phyloP scores from a whole-genome alignment of 2,329 filamentous ascomycete genomes.

The Cytospora schulzeri region DNA sequence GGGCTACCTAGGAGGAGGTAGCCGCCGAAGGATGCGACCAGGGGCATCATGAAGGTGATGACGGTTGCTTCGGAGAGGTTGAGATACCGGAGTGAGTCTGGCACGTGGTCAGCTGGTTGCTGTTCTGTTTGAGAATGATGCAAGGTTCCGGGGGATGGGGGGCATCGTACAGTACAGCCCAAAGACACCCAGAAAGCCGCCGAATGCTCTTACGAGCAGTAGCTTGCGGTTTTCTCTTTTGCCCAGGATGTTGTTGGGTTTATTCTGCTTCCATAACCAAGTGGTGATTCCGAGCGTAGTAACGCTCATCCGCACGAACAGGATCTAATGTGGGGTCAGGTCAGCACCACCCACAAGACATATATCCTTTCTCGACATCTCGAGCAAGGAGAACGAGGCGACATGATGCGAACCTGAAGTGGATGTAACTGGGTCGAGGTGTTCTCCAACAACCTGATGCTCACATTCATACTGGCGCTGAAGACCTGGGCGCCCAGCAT shows the following conservation, averaged over 20 bases:
- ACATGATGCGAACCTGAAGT: slow-evolving; percentile 3
- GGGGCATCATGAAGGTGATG: slow-evolving; percentile 20
- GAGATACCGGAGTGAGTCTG: slow-evolving; percentile 12
- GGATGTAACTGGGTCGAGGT: slow-evolving; percentile 8
- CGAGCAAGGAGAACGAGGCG: neutral
- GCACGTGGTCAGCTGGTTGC: neutral
- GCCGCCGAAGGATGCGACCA: slow-evolving; percentile 7
- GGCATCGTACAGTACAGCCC: slow-evolving; percentile 7
- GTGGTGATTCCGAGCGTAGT: slow-evolving; percentile 9
- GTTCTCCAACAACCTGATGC: slow-evolving; percentile 11
- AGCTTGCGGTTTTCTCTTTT: slow-evolving; percentile 4
- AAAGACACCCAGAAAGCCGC: slow-evolving; percentile 13
- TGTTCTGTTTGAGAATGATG: too few relatives aligned
- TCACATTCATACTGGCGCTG: slow-evolving; percentile 18
- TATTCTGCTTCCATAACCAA: slow-evolving; percentile 6
- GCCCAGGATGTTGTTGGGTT: slow-evolving; percentile 4
- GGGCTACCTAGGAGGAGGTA: slow-evolving; percentile 6
- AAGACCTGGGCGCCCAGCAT: slow-evolving; percentile 18
- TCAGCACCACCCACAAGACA: neutral
- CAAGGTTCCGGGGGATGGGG: too few relatives aligned
- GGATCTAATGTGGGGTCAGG: neutral
- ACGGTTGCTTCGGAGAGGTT: slow-evolving; percentile 18
- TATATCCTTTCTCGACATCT: neutral
- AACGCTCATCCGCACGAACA: slow-evolving; percentile 18
- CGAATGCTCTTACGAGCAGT: slow-evolving; percentile 7